Base-by-base conservation (phyloP, 2,329 filamentous ascomycete genomes). In the Laburnicola sp. region DNA sequence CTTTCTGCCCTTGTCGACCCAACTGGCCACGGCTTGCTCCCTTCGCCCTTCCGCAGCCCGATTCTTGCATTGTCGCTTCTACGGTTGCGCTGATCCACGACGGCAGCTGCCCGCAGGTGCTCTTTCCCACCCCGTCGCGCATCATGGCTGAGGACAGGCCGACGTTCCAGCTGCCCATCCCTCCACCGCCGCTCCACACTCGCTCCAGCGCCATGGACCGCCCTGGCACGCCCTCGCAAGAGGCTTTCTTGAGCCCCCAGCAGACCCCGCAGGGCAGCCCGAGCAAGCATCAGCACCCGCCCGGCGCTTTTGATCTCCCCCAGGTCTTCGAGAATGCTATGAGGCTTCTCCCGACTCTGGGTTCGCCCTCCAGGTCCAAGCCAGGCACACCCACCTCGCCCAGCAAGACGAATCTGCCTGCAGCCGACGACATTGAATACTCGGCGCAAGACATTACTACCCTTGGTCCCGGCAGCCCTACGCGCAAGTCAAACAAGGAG, bases 181-280 rank as follows among this genome's bases (percentile, higher is more conserved):
- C 78, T 27, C 79, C 80, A 23, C 80, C 80, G 37, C 75, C 76
- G 47, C 75, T 82, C n/a, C 77, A 79, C 60, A 78, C 77, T 48
- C 78, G 80, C 59, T 75, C 76, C 51, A 76, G 75, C 69, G 71
- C 75, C 47, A 71, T 71, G 66, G 68, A 75, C 43, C 65, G 69
- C 26, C 77, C 72, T 9, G 59, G 62, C 37, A 88, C 87, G 11
- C 87, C 87, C n/a, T 78, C 70, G 57, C 82, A 80, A 62, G 82
- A 83, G 72, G 85, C 77, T 75, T 92, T 92, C 76, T 78, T 86
- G 71, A 89, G 86, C 62, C 89, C 89, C 25, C 73, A 79, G 56
- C 83, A 83, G 70, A 93, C 89, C 6, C 89, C 89, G 21, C 85
- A 88, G 66, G 89, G 89, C 67, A 92, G 88, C 69, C 89, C 89